Base-by-base conservation (phyloP, 441 rosid species). In the Bruguiera hainesii region DNA sequence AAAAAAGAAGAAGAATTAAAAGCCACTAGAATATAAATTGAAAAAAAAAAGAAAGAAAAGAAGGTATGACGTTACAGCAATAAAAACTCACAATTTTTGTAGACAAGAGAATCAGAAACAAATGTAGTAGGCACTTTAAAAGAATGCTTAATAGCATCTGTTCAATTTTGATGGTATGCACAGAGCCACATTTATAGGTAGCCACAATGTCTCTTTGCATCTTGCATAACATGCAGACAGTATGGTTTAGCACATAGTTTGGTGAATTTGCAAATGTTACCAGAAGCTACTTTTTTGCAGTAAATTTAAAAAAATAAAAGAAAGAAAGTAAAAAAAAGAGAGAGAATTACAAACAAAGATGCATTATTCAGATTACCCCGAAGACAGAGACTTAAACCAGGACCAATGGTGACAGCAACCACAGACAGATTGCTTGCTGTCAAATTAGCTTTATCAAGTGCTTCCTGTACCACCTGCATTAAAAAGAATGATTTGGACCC, bases 331-430 rank as follows among this genome's bases (percentile, higher is more conserved):
- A 7, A 7, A 8, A 8, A 6, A 0, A 49, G 9, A 3, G 0
- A 31, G 7, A 20, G 11, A 51, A 58, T 13, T 6, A 16, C 16
- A 46, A 2, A 10, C 30, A 53, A 5, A 53, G 31, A 42, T 42
- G 48, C 5, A 2, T 5, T 37, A 42, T 19, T 66, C n/a, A 70
- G 66, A 73, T 80, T 86, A 94, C 99, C 97, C 0, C 97, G 94
- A 74, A 94, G 96, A 72, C 98, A 94, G 37, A 94, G 96, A 80
- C 98, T 81, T 73, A 94, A 83, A 70, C 97, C 97, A 74, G 98
- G 98, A 72, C 98, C 98, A 79, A 91, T 91, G 63, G 98, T 94
- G 68, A 94, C 98, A 78, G 98, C 98, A 82, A 94, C 86, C n/a
- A 96, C 98, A 78, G 98, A 87, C 69, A 94, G 82, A 79, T 91